These are phyloP conservation scores for Komagataella kurtzmanii DNA, from an alignment of 805 yeast genomes.

Conservation along the genomic window DNA sequence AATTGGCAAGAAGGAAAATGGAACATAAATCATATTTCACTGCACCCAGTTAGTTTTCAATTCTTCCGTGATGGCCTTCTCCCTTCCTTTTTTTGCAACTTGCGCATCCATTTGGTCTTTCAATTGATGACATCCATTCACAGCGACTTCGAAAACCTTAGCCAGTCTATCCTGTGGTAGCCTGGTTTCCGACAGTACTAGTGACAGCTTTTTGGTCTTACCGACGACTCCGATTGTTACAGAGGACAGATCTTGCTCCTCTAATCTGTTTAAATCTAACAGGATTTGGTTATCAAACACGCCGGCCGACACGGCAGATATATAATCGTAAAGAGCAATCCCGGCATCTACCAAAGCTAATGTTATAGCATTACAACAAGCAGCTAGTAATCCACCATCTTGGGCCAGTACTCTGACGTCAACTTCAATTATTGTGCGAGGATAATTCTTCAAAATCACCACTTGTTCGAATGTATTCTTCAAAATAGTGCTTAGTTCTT, in stretches of 20 bases:
- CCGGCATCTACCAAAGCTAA: conserved; percentile 92
- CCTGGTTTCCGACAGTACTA: conserved; percentile 70
- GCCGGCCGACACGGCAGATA: conserved; percentile 72
- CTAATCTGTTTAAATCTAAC: conserved; percentile 70
- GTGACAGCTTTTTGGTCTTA: conserved; percentile 60
- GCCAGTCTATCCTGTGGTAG: conserved; percentile 76
- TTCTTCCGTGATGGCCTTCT: neutral
- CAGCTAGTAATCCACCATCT: conserved; percentile 80
- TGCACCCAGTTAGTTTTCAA: neutral
- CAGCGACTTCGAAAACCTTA: conserved; percentile 62
- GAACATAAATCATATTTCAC: neutral
- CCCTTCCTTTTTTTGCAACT: conserved; percentile 59
- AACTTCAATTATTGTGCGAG: conserved; percentile 71
- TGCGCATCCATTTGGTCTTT: conserved; percentile 79
- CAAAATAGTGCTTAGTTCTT: conserved; percentile 53
- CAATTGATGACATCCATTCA: conserved; percentile 76
- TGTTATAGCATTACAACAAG: conserved; percentile 75
- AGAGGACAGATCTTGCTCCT: conserved; percentile 72
- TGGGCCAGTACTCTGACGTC: conserved; percentile 69
- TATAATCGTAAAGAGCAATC: conserved; percentile 83
- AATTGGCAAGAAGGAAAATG: neutral
- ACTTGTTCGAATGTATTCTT: conserved; percentile 65
- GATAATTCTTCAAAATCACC: conserved; percentile 59
- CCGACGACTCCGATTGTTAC: conserved; percentile 82
- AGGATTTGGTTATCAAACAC: conserved; percentile 55